These are phyloP conservation scores for Lunularia cruciata DNA, from an alignment of 225 moss, liverwort and hornwort genomes.

Conservation along the genomic window DNA sequence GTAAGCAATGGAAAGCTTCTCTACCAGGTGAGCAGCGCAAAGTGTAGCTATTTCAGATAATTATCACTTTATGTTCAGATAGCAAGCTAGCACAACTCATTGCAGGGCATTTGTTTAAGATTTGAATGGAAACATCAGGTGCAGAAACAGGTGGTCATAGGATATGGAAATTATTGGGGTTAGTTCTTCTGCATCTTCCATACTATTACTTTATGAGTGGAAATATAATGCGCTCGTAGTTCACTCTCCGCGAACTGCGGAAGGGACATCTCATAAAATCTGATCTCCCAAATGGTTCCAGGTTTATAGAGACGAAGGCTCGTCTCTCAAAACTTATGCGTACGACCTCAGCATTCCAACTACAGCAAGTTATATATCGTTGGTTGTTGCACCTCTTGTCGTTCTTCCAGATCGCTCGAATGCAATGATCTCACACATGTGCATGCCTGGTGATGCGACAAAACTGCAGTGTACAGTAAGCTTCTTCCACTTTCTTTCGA, in stretches of 20 bases:
- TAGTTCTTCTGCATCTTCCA: too few species aligned
- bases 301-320: slow-evolving; percentile 74
- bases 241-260: too few species aligned
- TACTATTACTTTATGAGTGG: too few species aligned
- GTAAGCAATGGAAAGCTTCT: slow-evolving; percentile 96
- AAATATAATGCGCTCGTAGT: too few species aligned
- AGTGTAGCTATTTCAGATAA: background rate
- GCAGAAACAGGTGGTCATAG: too few species aligned
- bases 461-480: slow-evolving; percentile 68
- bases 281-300: slow-evolving; percentile 27
- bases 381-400: slow-evolving; percentile 89
- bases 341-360: slow-evolving; percentile 76
- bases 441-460: slow-evolving; percentile 78
- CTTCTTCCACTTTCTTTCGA: slow-evolving; percentile 82
- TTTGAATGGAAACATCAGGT: too few species aligned
- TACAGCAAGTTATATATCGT: slow-evolving; percentile 70
- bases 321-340: slow-evolving; percentile 75
- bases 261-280: too few species aligned
- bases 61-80: background rate
- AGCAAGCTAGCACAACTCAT: too few species aligned
- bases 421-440: slow-evolving; percentile 76
- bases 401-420: slow-evolving; percentile 92
- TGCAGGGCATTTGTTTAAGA: too few species aligned
- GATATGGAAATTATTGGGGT: too few species aligned
- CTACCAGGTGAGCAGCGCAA: slow-evolving; percentile 59